Evolutionary conservation across 768 basidiomycete genomes (phyloP), one percentile per base, ranked within the genome.

Genomic region (Dioszegia crocea): DNA sequence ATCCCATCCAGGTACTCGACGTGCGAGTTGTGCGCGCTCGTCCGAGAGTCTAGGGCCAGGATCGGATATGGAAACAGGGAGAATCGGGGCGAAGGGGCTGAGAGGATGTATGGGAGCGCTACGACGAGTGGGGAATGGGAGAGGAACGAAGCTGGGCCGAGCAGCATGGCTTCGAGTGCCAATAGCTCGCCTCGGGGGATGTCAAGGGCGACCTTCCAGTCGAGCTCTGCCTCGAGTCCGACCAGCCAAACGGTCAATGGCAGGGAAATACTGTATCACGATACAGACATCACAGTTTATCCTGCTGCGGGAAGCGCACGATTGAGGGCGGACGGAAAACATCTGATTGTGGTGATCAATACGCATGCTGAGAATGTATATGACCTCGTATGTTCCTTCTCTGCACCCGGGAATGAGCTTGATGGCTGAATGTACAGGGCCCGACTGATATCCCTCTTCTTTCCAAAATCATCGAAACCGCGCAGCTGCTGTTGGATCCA

Each of bases 281-380:
- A 72, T 38, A 23, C 47, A 4, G 63, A 72, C 30, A 61, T 72
- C 17, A 67, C 66, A 1, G 43, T 69, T 3, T 68, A 67, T 44
- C 36, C 46, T 24, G 67, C 70, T 4, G 56, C 44, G 16, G 70
- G 70, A 10, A 69, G 66, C 21, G 70, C 69, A 45, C 48, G 62
- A 11, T 40, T 72, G 41, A 58, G 65, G 23, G 21, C 41, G 12
- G 67, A 61, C 9, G 71, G 66, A 24, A 68, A 50, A 27, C 71
- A 73, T 57, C 26, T 70, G 30, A 60, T 73, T 4, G 56, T 67
- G 9, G 66, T 70, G 14, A 19, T 70, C 33, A 73, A 73, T 44
- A 30, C 51, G 30, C 71, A 73, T 57, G 29, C 66, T 19, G 68
- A 70, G 59, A 66, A 45, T 24, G 65, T 73, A 17, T 70, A 73